Percentiles rank a stretch among this genome's conserved stretches.
phyloP scores from a whole-genome alignment of 1,284 basidiomycete genomes.

The Ganoderma resinaceum region DNA sequence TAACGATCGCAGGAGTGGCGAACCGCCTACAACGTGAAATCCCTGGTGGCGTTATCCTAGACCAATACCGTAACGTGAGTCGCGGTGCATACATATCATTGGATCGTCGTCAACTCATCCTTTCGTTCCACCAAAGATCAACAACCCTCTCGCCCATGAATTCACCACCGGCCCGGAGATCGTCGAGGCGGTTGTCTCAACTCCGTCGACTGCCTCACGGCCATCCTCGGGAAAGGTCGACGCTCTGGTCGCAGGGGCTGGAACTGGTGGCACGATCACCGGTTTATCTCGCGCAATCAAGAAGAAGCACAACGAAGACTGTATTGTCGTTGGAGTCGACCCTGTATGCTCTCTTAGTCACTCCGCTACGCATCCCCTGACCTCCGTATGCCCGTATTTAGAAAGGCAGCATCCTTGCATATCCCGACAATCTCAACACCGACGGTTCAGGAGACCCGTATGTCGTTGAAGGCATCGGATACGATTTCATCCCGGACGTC shows the following conservation, averaged over 20 bases:
- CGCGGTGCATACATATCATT: not conserved
- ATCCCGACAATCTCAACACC: constrained; percentile 57
- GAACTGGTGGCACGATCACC: constrained; percentile 94
- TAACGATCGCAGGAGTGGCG: constrained; percentile 85
- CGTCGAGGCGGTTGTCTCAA: constrained; percentile 72
- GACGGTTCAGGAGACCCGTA: constrained; percentile 70
- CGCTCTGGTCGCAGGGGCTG: constrained; percentile 87
- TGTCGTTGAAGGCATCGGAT: constrained; percentile 93
- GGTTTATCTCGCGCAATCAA: constrained; percentile 88
- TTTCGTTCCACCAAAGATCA: constrained; percentile 45
- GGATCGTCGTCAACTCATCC: not conserved
- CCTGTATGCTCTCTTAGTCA: constrained; percentile 64
- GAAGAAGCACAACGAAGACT: constrained; percentile 74
- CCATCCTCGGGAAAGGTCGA: constrained; percentile 81
- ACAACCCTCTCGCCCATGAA: constrained; percentile 94
- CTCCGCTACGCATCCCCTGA: constrained; percentile 2
- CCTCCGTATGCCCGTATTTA: constrained; percentile 36
- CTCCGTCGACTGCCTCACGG: constrained; percentile 59
- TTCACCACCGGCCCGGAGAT: constrained; percentile 90
- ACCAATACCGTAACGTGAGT: constrained; percentile 85
- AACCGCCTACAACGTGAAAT: constrained; percentile 80
- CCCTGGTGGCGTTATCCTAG: constrained; percentile 88
- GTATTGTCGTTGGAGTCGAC: constrained; percentile 87
- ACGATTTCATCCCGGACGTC: constrained; percentile 91
- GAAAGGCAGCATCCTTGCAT: constrained; percentile 89